A percentile compares a stretch with the other conserved stretches of the same genome.
These are phyloP conservation scores for Magnusiomyces suaveolens DNA, from an alignment of 1,139 yeast genomes.

Conservation along the genomic window DNA sequence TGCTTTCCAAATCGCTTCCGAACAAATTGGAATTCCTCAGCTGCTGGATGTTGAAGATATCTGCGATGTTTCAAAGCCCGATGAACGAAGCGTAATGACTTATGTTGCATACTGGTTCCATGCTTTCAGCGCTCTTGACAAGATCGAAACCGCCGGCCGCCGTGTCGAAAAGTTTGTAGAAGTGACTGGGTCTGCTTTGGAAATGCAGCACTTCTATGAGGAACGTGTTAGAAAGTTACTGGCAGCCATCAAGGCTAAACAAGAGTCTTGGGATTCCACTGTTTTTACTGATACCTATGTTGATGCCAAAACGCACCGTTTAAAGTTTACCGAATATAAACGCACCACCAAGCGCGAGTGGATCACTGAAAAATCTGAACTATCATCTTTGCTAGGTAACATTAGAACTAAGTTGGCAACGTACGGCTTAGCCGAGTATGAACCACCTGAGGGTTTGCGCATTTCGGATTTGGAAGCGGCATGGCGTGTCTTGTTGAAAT, in stretches of 20 bases:
- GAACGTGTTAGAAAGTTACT: conserved; percentile 27
- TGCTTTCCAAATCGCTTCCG: conserved; percentile 36
- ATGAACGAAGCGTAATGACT: conserved; percentile 56
- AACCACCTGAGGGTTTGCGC: conserved; percentile 31
- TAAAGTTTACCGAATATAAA: conserved; percentile 28
- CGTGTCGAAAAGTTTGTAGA: conserved; percentile 35
- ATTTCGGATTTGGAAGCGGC: conserved; percentile 28
- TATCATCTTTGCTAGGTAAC: conserved; percentile 33
- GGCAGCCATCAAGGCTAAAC: conserved; percentile 22
- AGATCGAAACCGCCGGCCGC: conserved; percentile 35
- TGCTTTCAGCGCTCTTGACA: conserved; percentile 37
- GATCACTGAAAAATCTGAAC: conserved; percentile 34
- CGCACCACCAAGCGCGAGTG: conserved; percentile 32
- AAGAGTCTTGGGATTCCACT: conserved; percentile 23
- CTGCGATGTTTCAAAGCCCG: conserved; percentile 41
- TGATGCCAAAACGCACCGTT: conserved; percentile 29
- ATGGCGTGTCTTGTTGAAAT: conserved; percentile 29
- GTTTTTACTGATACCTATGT: conserved; percentile 28
- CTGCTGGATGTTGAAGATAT: conserved; percentile 56
- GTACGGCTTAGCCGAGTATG: conserved; percentile 31
- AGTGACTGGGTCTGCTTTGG: conserved; percentile 29
- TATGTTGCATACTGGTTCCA: conserved; percentile 61
- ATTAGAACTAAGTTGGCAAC: conserved; percentile 35
- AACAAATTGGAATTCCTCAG: conserved; percentile 43
- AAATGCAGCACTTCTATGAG: conserved; percentile 34